phyloP scores from a whole-genome alignment of 306 rosid species.

The Hippophae gyantsensis region DNA sequence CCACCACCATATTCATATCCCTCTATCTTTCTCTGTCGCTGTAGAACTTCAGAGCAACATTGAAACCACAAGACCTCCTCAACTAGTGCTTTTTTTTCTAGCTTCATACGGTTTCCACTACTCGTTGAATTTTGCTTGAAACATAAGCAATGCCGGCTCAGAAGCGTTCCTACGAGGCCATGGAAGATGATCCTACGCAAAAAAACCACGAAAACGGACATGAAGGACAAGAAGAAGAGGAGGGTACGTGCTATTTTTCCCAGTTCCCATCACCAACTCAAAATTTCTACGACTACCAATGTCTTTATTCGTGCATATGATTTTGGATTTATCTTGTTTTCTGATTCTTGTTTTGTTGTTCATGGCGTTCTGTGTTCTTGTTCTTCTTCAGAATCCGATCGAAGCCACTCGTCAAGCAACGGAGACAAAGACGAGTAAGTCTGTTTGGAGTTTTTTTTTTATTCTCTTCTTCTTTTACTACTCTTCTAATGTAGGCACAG shows the following conservation, averaged over 20 bases:
- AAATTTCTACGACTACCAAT: not conserved
- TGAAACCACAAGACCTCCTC: not conserved
- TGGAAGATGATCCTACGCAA: conserved; percentile 28
- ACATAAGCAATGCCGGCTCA: conserved; percentile 58
- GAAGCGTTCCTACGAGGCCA: conserved; percentile 36
- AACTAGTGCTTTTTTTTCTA: not conserved
- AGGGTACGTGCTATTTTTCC: conserved; percentile 37
- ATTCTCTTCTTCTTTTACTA: not conserved
- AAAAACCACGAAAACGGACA: conserved; percentile 16
- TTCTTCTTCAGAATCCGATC: conserved; percentile 51
- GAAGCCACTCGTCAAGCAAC: conserved; percentile 33
- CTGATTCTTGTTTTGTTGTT: conserved; percentile 21
- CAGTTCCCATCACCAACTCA: conserved; percentile 10
- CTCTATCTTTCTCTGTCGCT: conserved; percentile 1
- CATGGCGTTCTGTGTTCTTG: conserved; percentile 16
- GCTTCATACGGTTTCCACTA: not conserved
- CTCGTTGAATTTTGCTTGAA: conserved; percentile 16
- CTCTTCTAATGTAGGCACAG: conserved; percentile 4
- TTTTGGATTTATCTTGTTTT: conserved; percentile 10
- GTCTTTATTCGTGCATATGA: conserved; percentile 9
- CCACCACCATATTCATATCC: conserved; percentile 14
- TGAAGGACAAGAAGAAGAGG: conserved; percentile 28
- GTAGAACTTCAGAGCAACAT: conserved; percentile 3
- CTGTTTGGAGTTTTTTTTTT: conserved; percentile 12
- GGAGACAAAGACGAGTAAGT: conserved; percentile 50